Evolutionary conservation across 2,329 filamentous ascomycete genomes (phyloP).

Genomic region (Metarhizium brunneum): DNA sequence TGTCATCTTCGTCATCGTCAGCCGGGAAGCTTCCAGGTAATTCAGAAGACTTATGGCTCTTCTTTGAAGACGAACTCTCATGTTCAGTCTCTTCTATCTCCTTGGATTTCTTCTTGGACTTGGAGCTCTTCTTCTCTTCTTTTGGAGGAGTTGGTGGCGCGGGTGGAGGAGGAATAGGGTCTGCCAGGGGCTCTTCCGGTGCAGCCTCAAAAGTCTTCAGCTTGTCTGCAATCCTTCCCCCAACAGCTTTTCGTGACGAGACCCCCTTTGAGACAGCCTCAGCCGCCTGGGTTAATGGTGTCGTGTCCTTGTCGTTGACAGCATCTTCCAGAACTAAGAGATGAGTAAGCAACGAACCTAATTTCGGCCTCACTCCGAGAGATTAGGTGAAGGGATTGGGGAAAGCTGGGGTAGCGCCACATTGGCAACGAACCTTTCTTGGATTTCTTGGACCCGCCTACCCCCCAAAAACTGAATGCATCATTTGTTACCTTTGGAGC

Average conservation of each 20-base stretch:
- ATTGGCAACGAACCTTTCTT: constrained; percentile 27
- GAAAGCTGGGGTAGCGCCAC: constrained; percentile 10
- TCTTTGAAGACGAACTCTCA: constrained; percentile 23
- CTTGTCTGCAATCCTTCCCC: constrained; percentile 46
- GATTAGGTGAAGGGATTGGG: constrained; percentile 8
- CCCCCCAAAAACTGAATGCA: constrained; percentile 49
- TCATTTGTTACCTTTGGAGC: constrained; percentile 24
- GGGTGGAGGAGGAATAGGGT: constrained; percentile 26
- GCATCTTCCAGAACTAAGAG: constrained; percentile 35
- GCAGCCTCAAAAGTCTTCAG: constrained; percentile 45
- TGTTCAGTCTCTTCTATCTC: constrained; percentile 22
- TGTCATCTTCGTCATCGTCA: constrained; percentile 39
- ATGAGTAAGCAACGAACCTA: constrained; percentile 39
- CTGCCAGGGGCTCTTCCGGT: constrained; percentile 24
- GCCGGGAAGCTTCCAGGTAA: constrained; percentile 48
- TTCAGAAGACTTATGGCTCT: constrained; percentile 14
- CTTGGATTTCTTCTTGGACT: constrained; percentile 34
- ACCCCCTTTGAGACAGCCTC: constrained; percentile 24
- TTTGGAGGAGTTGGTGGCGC: constrained; percentile 25
- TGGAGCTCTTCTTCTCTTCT: constrained; percentile 15
- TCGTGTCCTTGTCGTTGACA: constrained; percentile 29
- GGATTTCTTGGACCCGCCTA: constrained; percentile 32
- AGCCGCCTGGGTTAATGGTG: constrained; percentile 26
- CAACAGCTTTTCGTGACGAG: constrained; percentile 35
- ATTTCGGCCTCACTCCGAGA: constrained; percentile 30